A percentile compares a stretch with the other conserved stretches of the same genome.
Conservation (phyloP, 306 rosid genomes). For the Vachellia pachyceras region DNA sequence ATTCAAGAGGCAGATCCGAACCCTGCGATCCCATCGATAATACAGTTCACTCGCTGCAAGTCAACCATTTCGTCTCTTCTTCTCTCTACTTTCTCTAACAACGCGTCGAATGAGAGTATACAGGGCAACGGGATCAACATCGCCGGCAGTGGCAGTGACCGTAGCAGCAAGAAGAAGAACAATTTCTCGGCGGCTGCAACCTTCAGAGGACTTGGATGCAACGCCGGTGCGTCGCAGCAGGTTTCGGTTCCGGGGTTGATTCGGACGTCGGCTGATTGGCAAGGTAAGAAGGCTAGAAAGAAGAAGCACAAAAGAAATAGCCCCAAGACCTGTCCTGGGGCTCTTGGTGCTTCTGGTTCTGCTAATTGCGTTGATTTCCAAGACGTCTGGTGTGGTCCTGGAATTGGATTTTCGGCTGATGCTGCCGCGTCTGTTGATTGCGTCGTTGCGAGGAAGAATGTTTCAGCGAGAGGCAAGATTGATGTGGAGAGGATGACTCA, state of each 20-base stretch:
- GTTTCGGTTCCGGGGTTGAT: slow-evolving; percentile 90
- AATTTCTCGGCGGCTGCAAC: slow-evolving; percentile 66
- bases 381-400: slow-evolving; percentile 99
- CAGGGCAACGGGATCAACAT: slow-evolving; percentile 33
- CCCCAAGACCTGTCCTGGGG: slow-evolving; percentile 41
- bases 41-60: slow-evolving; percentile 74
- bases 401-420: slow-evolving; percentile 80
- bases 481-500: slow-evolving; percentile 68
- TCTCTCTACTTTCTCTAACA: slow-evolving; percentile 65
- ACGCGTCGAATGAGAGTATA: slow-evolving; percentile 49
- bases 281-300: slow-evolving; percentile 65
- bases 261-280: slow-evolving; percentile 82
- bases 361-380: slow-evolving; percentile 66
- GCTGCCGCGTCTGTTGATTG: slow-evolving; percentile 78
- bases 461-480: slow-evolving; percentile 71
- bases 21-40: slow-evolving; percentile 56
- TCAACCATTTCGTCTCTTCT: slow-evolving; percentile 83
- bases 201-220: slow-evolving; percentile 85
- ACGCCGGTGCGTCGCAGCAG: slow-evolving; percentile 74
- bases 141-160: too few species aligned
- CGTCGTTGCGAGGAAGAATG: slow-evolving; percentile 75
- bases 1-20: slow-evolving; percentile 67
- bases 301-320: slow-evolving; percentile 56
- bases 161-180: slow-evolving; percentile 53
- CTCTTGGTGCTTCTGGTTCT: slow-evolving; percentile 46